A percentile compares a stretch with the other conserved stretches of the same genome.
These are phyloP conservation scores for Thermothelomyces thermophilus DNA, from an alignment of 2,329 filamentous ascomycete species.

Conservation along the genomic window DNA sequence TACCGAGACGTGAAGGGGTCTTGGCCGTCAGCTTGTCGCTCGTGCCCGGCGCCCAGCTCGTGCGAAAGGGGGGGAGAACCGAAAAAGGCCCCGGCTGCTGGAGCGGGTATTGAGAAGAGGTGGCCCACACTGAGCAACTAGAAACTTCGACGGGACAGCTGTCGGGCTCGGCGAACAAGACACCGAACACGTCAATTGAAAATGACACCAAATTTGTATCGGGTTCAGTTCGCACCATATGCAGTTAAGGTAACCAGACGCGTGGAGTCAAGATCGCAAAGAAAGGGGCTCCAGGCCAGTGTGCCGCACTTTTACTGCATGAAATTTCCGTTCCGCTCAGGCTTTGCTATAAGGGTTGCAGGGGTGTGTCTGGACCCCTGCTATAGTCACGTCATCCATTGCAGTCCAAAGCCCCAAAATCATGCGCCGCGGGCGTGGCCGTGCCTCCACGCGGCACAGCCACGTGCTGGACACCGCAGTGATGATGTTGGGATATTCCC, in stretches of 20 bases:
- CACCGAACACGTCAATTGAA: not conserved
- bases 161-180: not conserved
- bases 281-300: constrained; percentile 1
- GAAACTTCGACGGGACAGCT: constrained; percentile 10
- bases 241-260: not conserved
- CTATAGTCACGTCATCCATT: constrained; percentile 11
- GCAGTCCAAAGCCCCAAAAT: not conserved
- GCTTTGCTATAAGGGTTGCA: not conserved
- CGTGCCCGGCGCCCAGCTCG: not conserved
- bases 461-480: not conserved
- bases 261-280: not conserved
- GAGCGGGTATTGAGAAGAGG: not conserved
- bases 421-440: not conserved
- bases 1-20: not conserved
- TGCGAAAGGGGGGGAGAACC: not conserved
- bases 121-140: constrained; percentile 5
- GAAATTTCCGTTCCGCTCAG: constrained; percentile 7
- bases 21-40: not conserved
- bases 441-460: not conserved
- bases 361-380: constrained; percentile 2
- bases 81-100: not conserved
- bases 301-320: not conserved
- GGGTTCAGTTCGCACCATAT: not conserved
- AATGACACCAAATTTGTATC: constrained; percentile 1
- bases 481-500: no score